Conservation (phyloP, 2,329 filamentous ascomycete genomes). For the Stachybotrys chartarum region DNA sequence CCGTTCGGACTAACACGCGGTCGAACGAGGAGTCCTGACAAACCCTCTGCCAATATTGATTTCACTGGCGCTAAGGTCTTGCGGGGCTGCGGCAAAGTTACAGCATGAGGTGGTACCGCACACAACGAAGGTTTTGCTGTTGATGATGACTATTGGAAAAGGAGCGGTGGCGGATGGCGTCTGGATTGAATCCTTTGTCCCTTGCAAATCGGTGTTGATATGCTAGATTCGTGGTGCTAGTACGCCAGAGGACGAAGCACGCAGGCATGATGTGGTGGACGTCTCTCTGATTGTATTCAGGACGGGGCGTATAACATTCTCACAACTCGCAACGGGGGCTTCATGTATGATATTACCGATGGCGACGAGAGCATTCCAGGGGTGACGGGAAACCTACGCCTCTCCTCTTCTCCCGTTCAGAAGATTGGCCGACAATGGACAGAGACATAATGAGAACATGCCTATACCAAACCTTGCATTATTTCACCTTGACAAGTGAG, state of each 20-base stretch:
- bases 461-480: neutral
- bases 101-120: neutral
- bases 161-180: neutral
- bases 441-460: neutral
- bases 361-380: neutral
- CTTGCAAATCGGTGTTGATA: neutral
- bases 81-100: neutral
- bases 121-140: neutral
- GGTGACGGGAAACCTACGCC: neutral
- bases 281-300: no score
- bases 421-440: neutral
- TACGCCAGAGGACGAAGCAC: no score
- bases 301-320: no score
- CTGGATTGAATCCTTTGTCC: neutral
- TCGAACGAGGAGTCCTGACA: constrained; percentile 32
- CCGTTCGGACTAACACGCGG: constrained; percentile 30
- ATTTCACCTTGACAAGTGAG: no score
- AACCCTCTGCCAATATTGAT: neutral
- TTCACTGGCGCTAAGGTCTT: no score
- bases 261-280: no score
- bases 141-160: neutral
- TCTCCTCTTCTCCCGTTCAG: neutral
- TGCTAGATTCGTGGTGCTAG: no score
- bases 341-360: neutral
- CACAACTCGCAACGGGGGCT: neutral